Conservation (phyloP, 345 rosid genomes). For the Citrus maxima region DNA sequence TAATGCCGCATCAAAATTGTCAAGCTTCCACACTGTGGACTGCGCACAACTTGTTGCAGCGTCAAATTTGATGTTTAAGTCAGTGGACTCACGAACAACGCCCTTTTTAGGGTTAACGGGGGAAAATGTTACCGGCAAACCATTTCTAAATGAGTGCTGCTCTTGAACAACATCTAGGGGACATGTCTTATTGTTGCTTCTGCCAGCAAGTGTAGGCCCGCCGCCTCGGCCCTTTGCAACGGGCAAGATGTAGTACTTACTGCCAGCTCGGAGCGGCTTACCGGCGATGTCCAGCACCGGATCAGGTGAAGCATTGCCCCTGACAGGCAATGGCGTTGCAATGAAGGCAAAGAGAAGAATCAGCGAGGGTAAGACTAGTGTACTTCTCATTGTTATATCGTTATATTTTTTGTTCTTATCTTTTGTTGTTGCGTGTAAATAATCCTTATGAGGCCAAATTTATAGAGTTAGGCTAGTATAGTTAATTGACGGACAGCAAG, state of each 20-base stretch:
- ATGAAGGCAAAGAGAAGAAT: slow-evolving; percentile 19
- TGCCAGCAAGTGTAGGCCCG: slow-evolving; percentile 27
- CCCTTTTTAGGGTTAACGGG: slow-evolving; percentile 25
- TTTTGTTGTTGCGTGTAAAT: neutral
- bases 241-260: too few species aligned
- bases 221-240: too few species aligned
- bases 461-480: neutral
- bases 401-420: neutral
- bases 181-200: slow-evolving; percentile 19
- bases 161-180: slow-evolving; percentile 38
- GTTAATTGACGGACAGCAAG: neutral
- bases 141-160: slow-evolving; percentile 12
- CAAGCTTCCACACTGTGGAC: too few species aligned
- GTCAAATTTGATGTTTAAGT: too few species aligned
- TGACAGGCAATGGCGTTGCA: slow-evolving; percentile 10
- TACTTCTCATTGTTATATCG: neutral
- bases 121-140: slow-evolving; percentile 29
- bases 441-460: neutral
- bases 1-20: too few species aligned
- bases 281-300: too few species aligned
- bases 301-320: slow-evolving; percentile 2
- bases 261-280: too few species aligned
- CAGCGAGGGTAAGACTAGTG: neutral
- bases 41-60: too few species aligned
- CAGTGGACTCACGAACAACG: slow-evolving; percentile 23